phyloP scores from a whole-genome alignment of 169 alveolate genomes.

The Eimeria praecox region DNA sequence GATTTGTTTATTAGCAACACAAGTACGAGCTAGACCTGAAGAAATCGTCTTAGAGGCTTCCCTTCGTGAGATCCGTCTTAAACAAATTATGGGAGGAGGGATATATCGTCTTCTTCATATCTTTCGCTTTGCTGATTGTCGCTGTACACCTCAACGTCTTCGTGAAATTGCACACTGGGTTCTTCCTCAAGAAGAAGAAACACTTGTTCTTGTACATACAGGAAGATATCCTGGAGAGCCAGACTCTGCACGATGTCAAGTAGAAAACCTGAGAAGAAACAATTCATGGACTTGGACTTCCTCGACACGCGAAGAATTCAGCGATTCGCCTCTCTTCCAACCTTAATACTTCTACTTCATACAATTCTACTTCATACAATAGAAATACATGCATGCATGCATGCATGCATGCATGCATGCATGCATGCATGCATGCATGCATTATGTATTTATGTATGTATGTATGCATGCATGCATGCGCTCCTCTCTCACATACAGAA shows the following conservation, averaged over 20 bases:
- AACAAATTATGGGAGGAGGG: neutral
- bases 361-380: too few species aligned
- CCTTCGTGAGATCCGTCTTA: neutral
- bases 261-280: neutral
- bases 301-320: neutral
- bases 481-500: too few species aligned
- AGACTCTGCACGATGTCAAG: neutral
- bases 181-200: neutral
- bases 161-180: neutral
- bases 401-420: too few species aligned
- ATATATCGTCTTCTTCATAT: neutral
- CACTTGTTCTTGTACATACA: neutral
- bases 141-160: conserved; percentile 6
- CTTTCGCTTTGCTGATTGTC: conserved; percentile 14
- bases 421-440: too few species aligned
- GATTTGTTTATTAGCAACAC: neutral
- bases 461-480: too few species aligned
- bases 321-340: neutral
- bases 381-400: too few species aligned
- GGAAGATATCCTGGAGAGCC: conserved; percentile 16
- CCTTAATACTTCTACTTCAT: too few species aligned
- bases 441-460: too few species aligned
- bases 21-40: neutral
- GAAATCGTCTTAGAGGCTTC: neutral
- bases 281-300: neutral